Base-by-base conservation (phyloP, 345 rosid species). In the Lepidium sativum region DNA sequence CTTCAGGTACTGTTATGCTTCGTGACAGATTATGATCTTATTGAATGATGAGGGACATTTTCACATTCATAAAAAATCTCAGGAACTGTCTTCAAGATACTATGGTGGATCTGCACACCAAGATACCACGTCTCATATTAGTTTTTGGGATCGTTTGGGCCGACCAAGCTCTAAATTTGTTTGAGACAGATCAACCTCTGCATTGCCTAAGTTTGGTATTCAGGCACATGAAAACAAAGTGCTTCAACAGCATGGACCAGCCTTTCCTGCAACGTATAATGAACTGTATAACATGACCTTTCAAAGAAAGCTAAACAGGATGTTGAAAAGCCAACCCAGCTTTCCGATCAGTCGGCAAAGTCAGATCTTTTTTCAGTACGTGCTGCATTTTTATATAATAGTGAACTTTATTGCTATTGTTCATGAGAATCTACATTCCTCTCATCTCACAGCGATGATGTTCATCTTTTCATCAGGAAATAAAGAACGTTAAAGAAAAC, bases 131-230 rank as follows among this genome's bases (percentile, higher is more conserved):
- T 53, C 51, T 44, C 79, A 33, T 35, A 32, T 41, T 58, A 74
- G 81, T 67, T 76, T 78, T 48, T 74, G 81, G 79, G 81, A 78
- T 67, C 77, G 81, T 48, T 54, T 74, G 65, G 61, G 70, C 27
- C 70, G 32, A 61, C 71, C 73, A 61, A 35, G 29, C 6, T 52
- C 51, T 9, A 20, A 31, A 8, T 37, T 11, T 35, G 33, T 66
- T 40, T 32, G 8, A 9, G 51, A 44, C 54, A 15, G 2, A 12
- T 21, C 56, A 40, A 27, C 12, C 45, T 63, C 33, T 52, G 27
- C 43, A 54, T 25, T 65, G 13, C 45, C 50, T 29, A 51, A 39
- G 52, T 25, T 45, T 67, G 38, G 40, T 37, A 20, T 6, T 51
- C 13, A 38, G 23, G 17, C 54, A 60, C 38, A 66, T 35, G 70